Conservation (phyloP, 2,329 filamentous ascomycete genomes). For the Diplocarpon mali region DNA sequence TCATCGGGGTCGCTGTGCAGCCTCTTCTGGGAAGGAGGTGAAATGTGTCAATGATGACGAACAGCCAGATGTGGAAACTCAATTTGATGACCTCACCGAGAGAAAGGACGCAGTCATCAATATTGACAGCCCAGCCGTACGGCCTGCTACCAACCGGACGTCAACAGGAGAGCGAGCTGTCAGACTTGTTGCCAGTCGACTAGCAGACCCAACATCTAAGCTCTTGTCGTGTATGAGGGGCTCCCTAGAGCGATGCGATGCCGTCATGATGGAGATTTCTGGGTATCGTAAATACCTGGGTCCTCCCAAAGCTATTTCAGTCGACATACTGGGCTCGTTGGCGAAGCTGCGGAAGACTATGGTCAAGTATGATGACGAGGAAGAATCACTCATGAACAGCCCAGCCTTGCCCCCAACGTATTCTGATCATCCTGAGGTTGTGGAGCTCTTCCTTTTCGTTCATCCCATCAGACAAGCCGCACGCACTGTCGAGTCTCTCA, state of each 20-base stretch:
- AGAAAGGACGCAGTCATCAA: conserved; percentile 27
- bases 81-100: background rate
- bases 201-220: conserved; percentile 37
- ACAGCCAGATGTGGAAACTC: background rate
- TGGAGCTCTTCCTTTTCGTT: conserved; percentile 43
- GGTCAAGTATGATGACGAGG: conserved; percentile 36
- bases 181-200: conserved; percentile 25
- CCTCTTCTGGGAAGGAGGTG: background rate
- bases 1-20: background rate
- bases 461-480: conserved; percentile 43
- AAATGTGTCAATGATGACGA: background rate
- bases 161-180: conserved; percentile 24
- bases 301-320: conserved; percentile 32
- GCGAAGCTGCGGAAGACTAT: conserved; percentile 33
- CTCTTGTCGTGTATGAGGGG: conserved; percentile 37
- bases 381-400: conserved; percentile 36
- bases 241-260: conserved; percentile 37
- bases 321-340: conserved; percentile 32
- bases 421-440: conserved; percentile 37
- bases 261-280: conserved; percentile 42
- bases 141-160: conserved; percentile 19
- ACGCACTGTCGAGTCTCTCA: conserved; percentile 35
- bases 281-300: conserved; percentile 38
- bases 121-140: conserved; percentile 25
- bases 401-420: conserved; percentile 35